Base-by-base conservation (phyloP, 176 grass and related monocot species). In the Carex scoparia region DNA sequence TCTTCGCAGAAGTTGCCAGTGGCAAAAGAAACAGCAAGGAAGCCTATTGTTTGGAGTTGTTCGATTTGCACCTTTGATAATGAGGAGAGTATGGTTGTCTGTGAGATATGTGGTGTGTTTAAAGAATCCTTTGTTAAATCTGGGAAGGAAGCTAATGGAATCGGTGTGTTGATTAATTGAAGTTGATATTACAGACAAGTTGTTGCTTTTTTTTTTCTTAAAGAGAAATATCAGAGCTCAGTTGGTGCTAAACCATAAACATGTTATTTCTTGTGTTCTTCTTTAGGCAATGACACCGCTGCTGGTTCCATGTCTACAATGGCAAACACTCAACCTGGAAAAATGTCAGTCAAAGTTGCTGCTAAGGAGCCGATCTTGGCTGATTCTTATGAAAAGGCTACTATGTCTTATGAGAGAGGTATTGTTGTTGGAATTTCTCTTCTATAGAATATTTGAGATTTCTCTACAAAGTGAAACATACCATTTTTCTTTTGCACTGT, bases 31-130 rank as follows among this genome's bases (percentile, higher is more conserved):
- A 78, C 89, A 70, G 83, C n/a, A 74, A 59, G 28, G 7, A 86
- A 89, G 51, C 85, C 84, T 23, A 82, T 84, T 79, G 84, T 88
- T 89, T 98, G 95, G 95, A 89, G 31, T 2, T 98, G 95, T 86
- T 88, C 91, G 15, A 93, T 93, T 85, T 98, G 95, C 65, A 89
- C 65, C 6, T 95, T 93, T 35, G 84, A 77, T 87, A 98, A 98
- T 88, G 89, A 93, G 73, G 91, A 90, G 83, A 88, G 79, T 87
- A 86, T 88, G 84, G 28, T 88, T 15, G 91, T 86, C 69, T 98
- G 95, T 79, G 89, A 95, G 87, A 92, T 95, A 82, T 98, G 95
- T 87, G 95, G 95, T 31, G 93, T 91, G 76, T 92, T 98, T 84
- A 86, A 70, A 69, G 88, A 97, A 82, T 88, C 89, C 31, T 85